Conservation (phyloP, 257 asterid genomes). For the Capsicum chinense region DNA sequence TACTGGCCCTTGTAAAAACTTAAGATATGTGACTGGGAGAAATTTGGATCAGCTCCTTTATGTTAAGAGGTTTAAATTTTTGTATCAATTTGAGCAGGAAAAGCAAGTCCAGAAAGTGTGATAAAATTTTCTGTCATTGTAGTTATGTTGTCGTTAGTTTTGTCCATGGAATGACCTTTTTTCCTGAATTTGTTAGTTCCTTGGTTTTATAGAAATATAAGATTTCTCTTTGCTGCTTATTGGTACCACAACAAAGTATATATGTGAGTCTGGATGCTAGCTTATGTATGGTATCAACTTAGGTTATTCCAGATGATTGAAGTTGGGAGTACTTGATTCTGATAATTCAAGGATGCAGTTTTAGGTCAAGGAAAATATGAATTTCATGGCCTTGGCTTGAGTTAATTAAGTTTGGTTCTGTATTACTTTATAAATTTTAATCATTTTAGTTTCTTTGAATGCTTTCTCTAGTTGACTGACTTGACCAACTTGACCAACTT, state of each 20-base stretch:
- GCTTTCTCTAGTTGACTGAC: background rate
- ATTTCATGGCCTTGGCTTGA: slow-evolving; percentile 1
- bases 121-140: background rate
- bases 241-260: background rate
- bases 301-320: background rate
- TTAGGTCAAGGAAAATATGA: background rate
- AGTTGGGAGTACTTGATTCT: background rate
- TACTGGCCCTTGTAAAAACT: background rate
- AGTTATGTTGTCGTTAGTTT: background rate
- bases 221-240: background rate
- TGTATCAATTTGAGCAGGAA: background rate
- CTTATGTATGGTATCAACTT: background rate
- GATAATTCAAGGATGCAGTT: slow-evolving; percentile 16
- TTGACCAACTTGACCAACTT: background rate
- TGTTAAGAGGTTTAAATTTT: background rate
- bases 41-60: background rate
- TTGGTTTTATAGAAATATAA: background rate
- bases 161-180: background rate
- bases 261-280: background rate
- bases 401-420: background rate
- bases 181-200: background rate
- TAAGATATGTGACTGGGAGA: background rate
- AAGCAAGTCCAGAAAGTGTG: background rate
- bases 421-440: slow-evolving; percentile 1
- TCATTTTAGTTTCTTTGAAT: background rate